phyloP scores from a whole-genome alignment of 352 stramenopile species.

The Phytophthora foliorum region DNA sequence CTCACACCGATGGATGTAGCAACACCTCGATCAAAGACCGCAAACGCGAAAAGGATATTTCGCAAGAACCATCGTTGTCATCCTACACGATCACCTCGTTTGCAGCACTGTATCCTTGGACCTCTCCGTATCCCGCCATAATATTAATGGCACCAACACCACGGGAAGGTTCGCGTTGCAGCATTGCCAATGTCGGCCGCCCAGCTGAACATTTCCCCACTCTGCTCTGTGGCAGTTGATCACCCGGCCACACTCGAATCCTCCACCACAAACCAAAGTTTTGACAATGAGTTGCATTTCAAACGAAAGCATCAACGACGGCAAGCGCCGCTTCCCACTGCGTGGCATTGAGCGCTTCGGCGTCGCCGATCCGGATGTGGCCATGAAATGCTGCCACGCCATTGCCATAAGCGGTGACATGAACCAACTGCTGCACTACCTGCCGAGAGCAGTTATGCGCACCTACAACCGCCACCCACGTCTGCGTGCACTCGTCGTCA shows the following conservation, averaged over 20 bases:
- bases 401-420: conserved; percentile 47
- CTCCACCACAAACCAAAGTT: no score
- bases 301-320: conserved; percentile 5
- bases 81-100: no score
- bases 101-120: no score
- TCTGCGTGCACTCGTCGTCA: conserved; percentile 51
- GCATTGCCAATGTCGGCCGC: no score
- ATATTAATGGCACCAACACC: not conserved
- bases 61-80: no score
- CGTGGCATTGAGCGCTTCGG: conserved; percentile 51
- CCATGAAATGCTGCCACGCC: conserved; percentile 47
- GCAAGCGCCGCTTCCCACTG: conserved; percentile 39
- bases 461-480: conserved; percentile 73
- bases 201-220: no score
- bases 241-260: not conserved
- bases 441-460: conserved; percentile 60
- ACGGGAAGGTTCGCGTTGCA: not conserved
- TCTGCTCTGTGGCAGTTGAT: not conserved
- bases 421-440: conserved; percentile 42
- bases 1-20: no score
- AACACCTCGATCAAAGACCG: no score
- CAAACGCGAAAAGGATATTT: no score
- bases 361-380: conserved; percentile 39
- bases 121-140: not conserved
- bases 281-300: conserved; percentile 40